Base-by-base conservation (phyloP, 768 basidiomycete genomes). In the Tricholoma flavovirens region DNA sequence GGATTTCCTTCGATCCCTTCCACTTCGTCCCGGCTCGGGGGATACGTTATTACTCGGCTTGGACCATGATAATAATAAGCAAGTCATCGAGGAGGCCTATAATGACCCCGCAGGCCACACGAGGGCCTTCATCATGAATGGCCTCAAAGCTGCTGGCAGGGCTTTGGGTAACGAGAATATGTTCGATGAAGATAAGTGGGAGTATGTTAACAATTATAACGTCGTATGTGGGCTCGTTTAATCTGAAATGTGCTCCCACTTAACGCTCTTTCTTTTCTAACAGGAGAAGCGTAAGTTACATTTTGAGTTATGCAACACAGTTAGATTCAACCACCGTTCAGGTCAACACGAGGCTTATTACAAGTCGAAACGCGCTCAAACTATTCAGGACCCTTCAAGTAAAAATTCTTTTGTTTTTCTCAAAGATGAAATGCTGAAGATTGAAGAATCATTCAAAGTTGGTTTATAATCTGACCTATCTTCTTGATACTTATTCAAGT, bases 31-130 rank as follows among this genome's bases (percentile, higher is more conserved):
- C 9, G 81, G 85, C 5, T 77, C 73, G 17, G 86, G 84, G 2
- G 95, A 97, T 67, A 96, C 91, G 0, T 76, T 98, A 7, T 73
- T 98, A 2, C 77, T 99, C 9, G 95, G 95, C n/a, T 72, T 98
- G 43, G 96, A 98, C 69, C 91, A 93, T 55, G 82, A 87, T 66
- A 87, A 90, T 60, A 80, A 80, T 35, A 77, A 78, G 54, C 67
- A 71, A n/a, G 73, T 80, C 58, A 88, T 98, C 54, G 90, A 95
- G 66, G 67, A 74, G 17, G 95, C 95, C 0, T 98, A 98, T 71
- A 87, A 96, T 62, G 94, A 97, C 62, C 73, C 76, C 4, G 78
- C 81, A 57, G 92, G 89, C 3, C 72, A 83, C 59, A 93, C 91
- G 0, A 76, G 73, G 62, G 72, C 72, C 10, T 96, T 97, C 66